Conservation (phyloP, 805 yeast species). For the Candida arabinofermentans region DNA sequence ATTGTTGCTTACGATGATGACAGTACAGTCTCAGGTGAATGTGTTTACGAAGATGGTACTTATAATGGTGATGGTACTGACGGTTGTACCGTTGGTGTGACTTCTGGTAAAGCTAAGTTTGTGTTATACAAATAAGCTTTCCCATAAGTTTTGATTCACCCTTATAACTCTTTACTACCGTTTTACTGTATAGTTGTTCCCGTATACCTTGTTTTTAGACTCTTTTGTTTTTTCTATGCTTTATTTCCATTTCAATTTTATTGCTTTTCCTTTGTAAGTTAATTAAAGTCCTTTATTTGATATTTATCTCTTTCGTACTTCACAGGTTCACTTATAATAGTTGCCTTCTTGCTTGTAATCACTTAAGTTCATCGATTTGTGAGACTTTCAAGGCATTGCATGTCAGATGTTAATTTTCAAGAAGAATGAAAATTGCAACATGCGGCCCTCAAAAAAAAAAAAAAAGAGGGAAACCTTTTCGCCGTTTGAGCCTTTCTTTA, state of each 20-base stretch:
- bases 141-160: not conserved
- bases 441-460: no score
- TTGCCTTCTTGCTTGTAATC: no score
- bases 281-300: no score
- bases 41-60: slow-evolving; percentile 39
- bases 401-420: no score
- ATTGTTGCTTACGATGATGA: slow-evolving; percentile 65
- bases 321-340: no score
- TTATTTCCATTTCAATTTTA: not conserved
- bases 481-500: no score
- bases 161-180: not conserved
- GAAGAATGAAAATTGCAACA: no score
- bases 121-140: slow-evolving; percentile 1
- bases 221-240: not conserved
- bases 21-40: slow-evolving; percentile 33
- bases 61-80: slow-evolving; percentile 58
- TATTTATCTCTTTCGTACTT: no score
- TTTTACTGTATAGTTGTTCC: not conserved
- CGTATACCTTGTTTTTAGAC: not conserved
- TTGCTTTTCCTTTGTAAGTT: no score
- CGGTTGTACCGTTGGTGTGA: slow-evolving; percentile 69
- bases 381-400: no score
- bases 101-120: slow-evolving; percentile 29
- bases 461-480: no score
- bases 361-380: no score